Evolutionary conservation across 2,329 filamentous ascomycete species (phyloP).

Genomic region (Fusarium euwallaceae): DNA sequence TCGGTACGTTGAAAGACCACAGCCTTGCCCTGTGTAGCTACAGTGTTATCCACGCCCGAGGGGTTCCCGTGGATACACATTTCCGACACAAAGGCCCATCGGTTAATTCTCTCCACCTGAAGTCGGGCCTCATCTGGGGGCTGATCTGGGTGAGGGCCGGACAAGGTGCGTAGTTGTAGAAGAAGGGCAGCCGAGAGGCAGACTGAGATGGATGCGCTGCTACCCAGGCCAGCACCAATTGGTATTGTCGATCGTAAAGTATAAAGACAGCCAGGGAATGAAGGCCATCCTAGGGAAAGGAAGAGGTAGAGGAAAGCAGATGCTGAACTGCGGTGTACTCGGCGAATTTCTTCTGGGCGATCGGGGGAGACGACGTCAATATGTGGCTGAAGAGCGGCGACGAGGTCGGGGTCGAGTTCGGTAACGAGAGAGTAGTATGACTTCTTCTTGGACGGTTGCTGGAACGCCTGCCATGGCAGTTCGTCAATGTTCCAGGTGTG

Average conservation of each 20-base stretch:
- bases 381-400: conserved; percentile 84
- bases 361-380: conserved; percentile 77
- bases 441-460: conserved; percentile 87
- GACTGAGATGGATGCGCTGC: conserved; percentile 93
- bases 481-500: conserved; percentile 96
- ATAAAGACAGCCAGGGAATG: conserved; percentile 86
- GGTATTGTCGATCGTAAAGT: conserved; percentile 94
- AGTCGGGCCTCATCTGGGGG: conserved; percentile 86
- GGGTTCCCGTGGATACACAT: conserved; percentile 98
- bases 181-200: conserved; percentile 88
- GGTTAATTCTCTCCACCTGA: conserved; percentile 95
- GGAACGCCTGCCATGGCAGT: conserved; percentile 88
- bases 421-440: conserved; percentile 93
- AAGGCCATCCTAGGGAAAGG: conserved; percentile 83
- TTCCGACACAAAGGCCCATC: conserved; percentile 97
- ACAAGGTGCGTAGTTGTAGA: conserved; percentile 87
- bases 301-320: conserved; percentile 93
- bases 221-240: conserved; percentile 90
- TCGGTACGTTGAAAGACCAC: conserved; percentile 89
- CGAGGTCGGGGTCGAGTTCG: conserved; percentile 83
- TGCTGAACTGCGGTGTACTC: conserved; percentile 86
- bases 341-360: conserved; percentile 78
- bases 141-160: conserved; percentile 93
- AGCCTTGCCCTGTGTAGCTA: conserved; percentile 92
- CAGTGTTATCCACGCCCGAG: conserved; percentile 96